Base-by-base conservation (phyloP, 2,329 filamentous ascomycete genomes). In the Diplodia scrobiculata region DNA sequence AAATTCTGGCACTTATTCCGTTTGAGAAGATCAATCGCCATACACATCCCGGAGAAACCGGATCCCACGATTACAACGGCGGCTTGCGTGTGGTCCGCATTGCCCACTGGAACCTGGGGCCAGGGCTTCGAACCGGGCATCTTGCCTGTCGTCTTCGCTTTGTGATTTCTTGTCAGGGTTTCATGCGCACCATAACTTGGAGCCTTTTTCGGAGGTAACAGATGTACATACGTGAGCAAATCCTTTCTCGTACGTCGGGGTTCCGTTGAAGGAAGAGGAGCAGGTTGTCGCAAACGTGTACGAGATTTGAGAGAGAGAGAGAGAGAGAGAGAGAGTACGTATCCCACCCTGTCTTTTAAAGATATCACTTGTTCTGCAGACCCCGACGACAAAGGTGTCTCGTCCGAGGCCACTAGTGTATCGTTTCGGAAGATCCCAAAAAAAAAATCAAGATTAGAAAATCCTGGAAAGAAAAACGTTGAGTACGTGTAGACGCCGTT, bases 21-120 rank as follows among this genome's bases (percentile, higher is more conserved):
- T 65, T 80, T 82, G 70, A 87, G 80, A 48, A 87, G 76, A 64
- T 86, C 83, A 66, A 87, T 86, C 14, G 84, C 84, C 71, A 81
- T 83, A 69, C 83, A 85, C 72, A 86, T 80, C 36, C 84, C 84
- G 66, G 82, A 83, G 36, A 85, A 80, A 0, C 83, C 83, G 7
- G 82, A 84, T 3, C 84, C 84, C 41, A 87, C 83, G 62, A 87
- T 86, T 9, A 86, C 80, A 1, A 86, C 84, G 2, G 82, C 80
- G 0, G 84, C 81, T 68, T 81, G 78, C 7, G 81, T 83, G 67
- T 83, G 81, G 68, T 82, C 79, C 62, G 80, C 79, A 68, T 85
- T 85, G 17, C 81, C 78, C 10, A 82, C 75, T 1, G 77, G 75
- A 14, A 80, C 76, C 68, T 81, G 72, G 0, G 79, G 80, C 80